Evolutionary conservation across 495 filamentous ascomycete species (phyloP).

Genomic region (Melanomma pulvis-pyrius): DNA sequence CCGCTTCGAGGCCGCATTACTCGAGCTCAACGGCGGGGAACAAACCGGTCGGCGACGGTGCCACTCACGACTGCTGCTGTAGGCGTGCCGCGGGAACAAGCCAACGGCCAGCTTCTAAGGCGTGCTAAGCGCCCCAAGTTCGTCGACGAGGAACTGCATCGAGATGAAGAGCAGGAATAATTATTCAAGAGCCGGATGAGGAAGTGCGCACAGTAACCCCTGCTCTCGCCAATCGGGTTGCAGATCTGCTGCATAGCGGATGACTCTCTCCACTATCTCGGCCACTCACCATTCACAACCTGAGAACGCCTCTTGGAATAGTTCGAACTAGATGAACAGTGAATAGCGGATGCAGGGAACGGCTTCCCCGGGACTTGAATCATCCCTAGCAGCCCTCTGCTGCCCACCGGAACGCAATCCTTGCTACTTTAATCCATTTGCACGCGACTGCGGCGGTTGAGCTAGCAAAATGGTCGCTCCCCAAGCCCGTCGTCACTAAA

Average conservation of each 20-base stretch:
- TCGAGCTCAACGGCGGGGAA: conserved; percentile 11
- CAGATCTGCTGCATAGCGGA: conserved; percentile 22
- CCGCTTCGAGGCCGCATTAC: conserved; percentile 23
- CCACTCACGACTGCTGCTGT: not conserved
- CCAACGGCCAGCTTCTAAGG: not conserved
- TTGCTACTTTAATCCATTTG: conserved; percentile 7
- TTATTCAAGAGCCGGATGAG: conserved; percentile 14
- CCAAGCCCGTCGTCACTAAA: conserved; percentile 14
- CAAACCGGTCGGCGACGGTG: not conserved
- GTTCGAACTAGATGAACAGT: conserved; percentile 8
- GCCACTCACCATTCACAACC: conserved; percentile 19
- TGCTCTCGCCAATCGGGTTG: conserved; percentile 30
- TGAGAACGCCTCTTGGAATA: not conserved
- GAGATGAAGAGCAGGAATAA: conserved; percentile 11
- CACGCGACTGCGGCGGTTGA: conserved; percentile 31
- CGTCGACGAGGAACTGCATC: conserved; percentile 6
- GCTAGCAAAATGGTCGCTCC: conserved; percentile 19
- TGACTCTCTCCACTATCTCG: conserved; percentile 14
- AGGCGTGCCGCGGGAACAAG: not conserved
- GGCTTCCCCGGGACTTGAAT: conserved; percentile 28
- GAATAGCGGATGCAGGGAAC: conserved; percentile 32
- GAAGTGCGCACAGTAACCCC: conserved; percentile 24
- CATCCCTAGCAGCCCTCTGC: conserved; percentile 12
- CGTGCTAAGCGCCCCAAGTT: not conserved
- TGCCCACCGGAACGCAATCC: conserved; percentile 11